Conservation (phyloP, 371 early-diverging fungal genomes). For the Mucor lusitanicus region DNA sequence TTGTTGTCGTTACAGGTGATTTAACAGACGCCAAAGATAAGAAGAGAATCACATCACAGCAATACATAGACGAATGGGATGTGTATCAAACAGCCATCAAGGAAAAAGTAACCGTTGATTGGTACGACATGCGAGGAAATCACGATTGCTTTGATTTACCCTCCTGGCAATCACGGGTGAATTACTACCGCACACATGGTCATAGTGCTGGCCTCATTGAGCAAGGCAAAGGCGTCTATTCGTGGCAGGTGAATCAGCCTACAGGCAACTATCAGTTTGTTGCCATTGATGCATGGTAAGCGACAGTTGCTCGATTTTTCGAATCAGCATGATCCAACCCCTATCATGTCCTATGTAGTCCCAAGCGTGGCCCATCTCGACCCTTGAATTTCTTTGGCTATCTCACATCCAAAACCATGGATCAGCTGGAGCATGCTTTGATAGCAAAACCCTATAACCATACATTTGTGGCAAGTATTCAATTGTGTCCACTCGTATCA, state of each 20-base stretch:
- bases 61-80: constrained; percentile 84
- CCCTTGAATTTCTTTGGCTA: constrained; percentile 93
- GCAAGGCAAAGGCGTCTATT: constrained; percentile 60
- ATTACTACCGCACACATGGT: constrained; percentile 65
- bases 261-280: constrained; percentile 83
- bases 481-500: not conserved
- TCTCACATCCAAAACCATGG: constrained; percentile 75
- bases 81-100: constrained; percentile 70
- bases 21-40: constrained; percentile 87
- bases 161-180: constrained; percentile 60
- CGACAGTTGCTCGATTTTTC: not conserved
- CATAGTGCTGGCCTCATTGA: constrained; percentile 43
- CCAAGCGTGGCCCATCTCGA: constrained; percentile 75
- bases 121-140: constrained; percentile 88
- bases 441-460: constrained; percentile 57
- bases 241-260: constrained; percentile 53
- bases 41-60: constrained; percentile 63
- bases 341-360: constrained; percentile 42
- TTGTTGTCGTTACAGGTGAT: constrained; percentile 78
- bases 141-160: constrained; percentile 86
- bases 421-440: constrained; percentile 55
- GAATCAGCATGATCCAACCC: not conserved
- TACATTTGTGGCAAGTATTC: constrained; percentile 60
- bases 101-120: constrained; percentile 46
- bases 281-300: constrained; percentile 82